Evolutionary conservation across 1,284 basidiomycete species (phyloP).

Genomic region (Apiotrichum siamense): DNA sequence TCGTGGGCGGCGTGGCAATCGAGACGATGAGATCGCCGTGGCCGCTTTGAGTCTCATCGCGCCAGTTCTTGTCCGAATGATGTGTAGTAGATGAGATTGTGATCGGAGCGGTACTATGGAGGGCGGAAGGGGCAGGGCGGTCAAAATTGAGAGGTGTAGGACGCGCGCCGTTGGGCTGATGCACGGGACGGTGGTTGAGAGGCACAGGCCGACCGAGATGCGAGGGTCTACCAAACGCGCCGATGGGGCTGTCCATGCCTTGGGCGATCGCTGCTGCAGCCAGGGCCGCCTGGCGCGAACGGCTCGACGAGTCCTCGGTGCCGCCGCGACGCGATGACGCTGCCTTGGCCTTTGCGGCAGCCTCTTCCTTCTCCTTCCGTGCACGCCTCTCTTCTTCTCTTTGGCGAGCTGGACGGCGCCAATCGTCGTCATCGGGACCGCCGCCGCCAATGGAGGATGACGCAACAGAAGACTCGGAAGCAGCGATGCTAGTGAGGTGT

Average conservation of each 20-base stretch:
- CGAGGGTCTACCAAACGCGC: conserved; percentile 27
- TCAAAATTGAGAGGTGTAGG: background rate
- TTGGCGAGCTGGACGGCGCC: conserved; percentile 20
- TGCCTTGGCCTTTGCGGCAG: background rate
- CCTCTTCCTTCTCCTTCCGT: conserved; percentile 3
- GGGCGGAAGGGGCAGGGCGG: too few relatives aligned
- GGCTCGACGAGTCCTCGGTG: conserved; percentile 14
- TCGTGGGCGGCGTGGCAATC: background rate
- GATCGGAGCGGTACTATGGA: conserved; percentile 4
- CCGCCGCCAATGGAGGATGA: conserved; percentile 20
- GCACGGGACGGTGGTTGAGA: conserved; percentile 6
- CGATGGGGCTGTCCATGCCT: conserved; percentile 31
- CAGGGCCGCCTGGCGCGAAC: conserved; percentile 22
- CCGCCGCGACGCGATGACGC: conserved; percentile 4
- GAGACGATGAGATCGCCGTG: background rate
- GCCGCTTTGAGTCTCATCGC: background rate
- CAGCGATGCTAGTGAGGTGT: conserved; percentile 26
- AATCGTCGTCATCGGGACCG: conserved; percentile 28
- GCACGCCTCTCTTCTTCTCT: conserved; percentile 7
- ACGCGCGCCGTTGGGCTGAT: background rate
- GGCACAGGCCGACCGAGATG: conserved; percentile 8
- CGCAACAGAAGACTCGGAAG: conserved; percentile 26
- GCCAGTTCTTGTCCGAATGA: background rate
- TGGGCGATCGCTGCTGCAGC: conserved; percentile 31
- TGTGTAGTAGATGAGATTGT: background rate